Evolutionary conservation across 495 filamentous ascomycete genomes (phyloP).

Genomic region (Chaetomium fimeti): DNA sequence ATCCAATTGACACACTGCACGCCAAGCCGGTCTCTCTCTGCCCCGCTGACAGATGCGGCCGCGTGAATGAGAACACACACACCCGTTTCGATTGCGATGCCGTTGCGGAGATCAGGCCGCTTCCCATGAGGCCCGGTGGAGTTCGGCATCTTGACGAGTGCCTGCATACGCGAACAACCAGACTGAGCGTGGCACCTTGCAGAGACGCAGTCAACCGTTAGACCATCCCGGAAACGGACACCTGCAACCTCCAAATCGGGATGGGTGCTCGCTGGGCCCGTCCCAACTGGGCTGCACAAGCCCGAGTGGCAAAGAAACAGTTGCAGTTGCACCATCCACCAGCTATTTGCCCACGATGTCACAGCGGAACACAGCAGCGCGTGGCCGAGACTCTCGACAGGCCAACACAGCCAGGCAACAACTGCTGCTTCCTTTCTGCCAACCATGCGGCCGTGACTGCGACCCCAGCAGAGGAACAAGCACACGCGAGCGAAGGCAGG

Average conservation of each 20-base stretch:
- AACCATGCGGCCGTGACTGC: conserved; percentile 23
- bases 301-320: neutral
- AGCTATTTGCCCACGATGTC: conserved; percentile 22
- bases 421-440: conserved; percentile 5
- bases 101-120: neutral
- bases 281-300: conserved; percentile 1
- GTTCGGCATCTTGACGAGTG: conserved; percentile 17
- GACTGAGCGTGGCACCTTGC: conserved; percentile 2
- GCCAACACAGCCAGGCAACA: neutral
- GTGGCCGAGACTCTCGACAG: conserved; percentile 1
- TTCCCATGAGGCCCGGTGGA: conserved; percentile 5
- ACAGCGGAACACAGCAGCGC: conserved; percentile 18
- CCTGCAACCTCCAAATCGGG: conserved; percentile 3
- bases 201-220: conserved; percentile 8
- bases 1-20: neutral
- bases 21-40: conserved; percentile 5
- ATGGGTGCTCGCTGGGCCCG: neutral
- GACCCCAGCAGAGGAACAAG: conserved; percentile 15
- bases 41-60: conserved; percentile 2
- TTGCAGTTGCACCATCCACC: neutral
- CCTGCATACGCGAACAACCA: conserved; percentile 23
- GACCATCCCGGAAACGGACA: conserved; percentile 7
- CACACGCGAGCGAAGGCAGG: neutral
- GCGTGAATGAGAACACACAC: neutral
- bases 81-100: neutral